Evolutionary conservation across 495 filamentous ascomycete genomes (phyloP), one percentile per base, ranked within the genome.

Genomic region (Articulospora tetracladia): DNA sequence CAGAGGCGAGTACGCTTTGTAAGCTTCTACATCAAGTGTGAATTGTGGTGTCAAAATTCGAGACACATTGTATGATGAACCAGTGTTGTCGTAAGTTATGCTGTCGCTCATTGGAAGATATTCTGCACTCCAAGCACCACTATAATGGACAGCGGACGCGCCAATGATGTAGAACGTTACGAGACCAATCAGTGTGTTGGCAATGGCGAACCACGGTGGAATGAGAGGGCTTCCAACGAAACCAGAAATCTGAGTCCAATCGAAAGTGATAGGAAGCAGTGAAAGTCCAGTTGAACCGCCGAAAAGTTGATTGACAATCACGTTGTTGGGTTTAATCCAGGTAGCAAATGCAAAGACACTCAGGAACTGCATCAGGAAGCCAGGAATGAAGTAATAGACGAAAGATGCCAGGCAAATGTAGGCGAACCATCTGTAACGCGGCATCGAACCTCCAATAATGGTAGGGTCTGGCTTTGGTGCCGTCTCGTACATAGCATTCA

Each of bases 401-500:
- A 85, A 86, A 48, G 83, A 81, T 17, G 71, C 83, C 1, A 77
- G 48, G 68, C 85, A 80, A 39, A 83, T 72, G 55, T 83, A 79
- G 51, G 88, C 67, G 70, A 90, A 91, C 71, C 83, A 83, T 47
- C 77, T 75, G 69, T 89, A 88, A 34, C 84, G 79, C 26, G 83
- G 77, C 55, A 89, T 82, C 3, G 58, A 79, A 84, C 88, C 88
- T 50, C 83, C 79, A 1, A 82, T 76, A 65, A 77, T 77, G 36
- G 70, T 53, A 0, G 85, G 81, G 59, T 88, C 82, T 1, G 84
- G 32, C 44, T 64, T 64, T 1, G 77, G 70, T 73, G 11, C 76
- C 76, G 62, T 79, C 60, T 90, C 87, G 61, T 92, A 87, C 67
- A 91, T 84, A 17, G 86, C 86, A 50, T 83, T 82, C 74, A 92